A percentile compares a stretch with the other conserved stretches of the same genome.
These are phyloP conservation scores for Funneliformis mosseae DNA, from an alignment of 192 early-diverging fungal genomes.

Conservation along the genomic window DNA sequence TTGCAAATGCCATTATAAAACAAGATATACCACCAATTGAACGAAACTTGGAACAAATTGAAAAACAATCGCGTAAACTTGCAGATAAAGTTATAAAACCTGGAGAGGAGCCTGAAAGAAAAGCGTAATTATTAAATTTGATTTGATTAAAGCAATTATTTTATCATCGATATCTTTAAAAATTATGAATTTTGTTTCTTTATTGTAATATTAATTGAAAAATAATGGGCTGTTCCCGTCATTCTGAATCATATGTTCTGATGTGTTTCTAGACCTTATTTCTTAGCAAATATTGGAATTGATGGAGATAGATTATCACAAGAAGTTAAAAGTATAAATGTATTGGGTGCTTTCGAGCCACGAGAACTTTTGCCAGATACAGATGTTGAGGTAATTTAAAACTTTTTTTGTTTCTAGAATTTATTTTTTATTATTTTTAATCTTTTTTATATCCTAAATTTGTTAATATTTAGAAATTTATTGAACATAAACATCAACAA, in stretches of 20 bases:
- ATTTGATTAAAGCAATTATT: background rate
- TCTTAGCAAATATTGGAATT: slow-evolving; percentile 31
- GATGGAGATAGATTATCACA: slow-evolving; percentile 33
- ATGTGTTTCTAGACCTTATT: slow-evolving; percentile 20
- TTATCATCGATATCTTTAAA: background rate
- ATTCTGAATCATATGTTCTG: background rate
- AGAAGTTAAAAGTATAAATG: slow-evolving; percentile 23
- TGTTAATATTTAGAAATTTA: slow-evolving; percentile 6
- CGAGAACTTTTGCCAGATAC: slow-evolving; percentile 23
- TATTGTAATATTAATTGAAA: background rate
- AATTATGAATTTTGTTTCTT: background rate
- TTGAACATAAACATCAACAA: slow-evolving; percentile 27
- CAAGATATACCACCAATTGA: slow-evolving; percentile 76
- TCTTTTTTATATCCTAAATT: background rate
- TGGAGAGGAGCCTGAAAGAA: slow-evolving; percentile 43
- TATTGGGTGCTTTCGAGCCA: slow-evolving; percentile 33
- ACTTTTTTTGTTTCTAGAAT: background rate
- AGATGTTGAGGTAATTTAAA: slow-evolving; percentile 15
- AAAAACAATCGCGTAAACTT: slow-evolving; percentile 79
- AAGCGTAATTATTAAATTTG: slow-evolving; percentile 46
- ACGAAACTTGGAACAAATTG: slow-evolving; percentile 88
- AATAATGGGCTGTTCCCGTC: background rate
- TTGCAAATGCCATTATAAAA: slow-evolving; percentile 36
- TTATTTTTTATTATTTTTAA: background rate
- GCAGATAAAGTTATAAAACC: slow-evolving; percentile 45